These are phyloP conservation scores for Martensiomyces pterosporus DNA, from an alignment of 192 early-diverging fungal genomes.

Conservation along the genomic window DNA sequence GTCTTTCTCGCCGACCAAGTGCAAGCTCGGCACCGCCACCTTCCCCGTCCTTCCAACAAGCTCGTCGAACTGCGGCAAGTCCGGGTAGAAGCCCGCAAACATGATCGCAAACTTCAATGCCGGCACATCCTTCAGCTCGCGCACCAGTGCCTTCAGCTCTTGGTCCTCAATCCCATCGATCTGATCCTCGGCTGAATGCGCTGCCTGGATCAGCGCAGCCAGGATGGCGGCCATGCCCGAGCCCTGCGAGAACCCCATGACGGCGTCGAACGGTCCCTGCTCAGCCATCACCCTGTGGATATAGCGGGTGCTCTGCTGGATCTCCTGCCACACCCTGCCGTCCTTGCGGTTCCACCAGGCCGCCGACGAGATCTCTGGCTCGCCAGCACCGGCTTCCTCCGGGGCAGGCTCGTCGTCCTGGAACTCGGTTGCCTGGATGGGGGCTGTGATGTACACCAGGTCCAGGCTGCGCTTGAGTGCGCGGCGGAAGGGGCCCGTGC, in stretches of 20 bases:
- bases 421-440: slow-evolving; percentile 19
- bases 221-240: slow-evolving; percentile 33
- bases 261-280: slow-evolving; percentile 33
- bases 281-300: slow-evolving; percentile 1
- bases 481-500: slow-evolving; percentile 34
- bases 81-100: slow-evolving; percentile 25
- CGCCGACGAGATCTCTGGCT: neutral
- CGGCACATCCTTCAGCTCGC: neutral
- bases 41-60: neutral
- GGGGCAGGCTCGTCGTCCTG: neutral
- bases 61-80: slow-evolving; percentile 11
- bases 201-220: slow-evolving; percentile 10
- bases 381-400: neutral
- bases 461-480: slow-evolving; percentile 15
- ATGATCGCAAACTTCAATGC: slow-evolving; percentile 15
- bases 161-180: neutral
- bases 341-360: slow-evolving; percentile 40
- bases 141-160: neutral
- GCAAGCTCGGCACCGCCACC: slow-evolving; percentile 3
- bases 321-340: slow-evolving; percentile 7
- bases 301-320: slow-evolving; percentile 3
- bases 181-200: neutral
- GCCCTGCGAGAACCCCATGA: slow-evolving; percentile 46
- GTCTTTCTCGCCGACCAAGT: slow-evolving; percentile 23
- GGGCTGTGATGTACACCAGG: slow-evolving; percentile 20